Evolutionary conservation across 768 basidiomycete species (phyloP).

Genomic region (Amyloporia xantha): DNA sequence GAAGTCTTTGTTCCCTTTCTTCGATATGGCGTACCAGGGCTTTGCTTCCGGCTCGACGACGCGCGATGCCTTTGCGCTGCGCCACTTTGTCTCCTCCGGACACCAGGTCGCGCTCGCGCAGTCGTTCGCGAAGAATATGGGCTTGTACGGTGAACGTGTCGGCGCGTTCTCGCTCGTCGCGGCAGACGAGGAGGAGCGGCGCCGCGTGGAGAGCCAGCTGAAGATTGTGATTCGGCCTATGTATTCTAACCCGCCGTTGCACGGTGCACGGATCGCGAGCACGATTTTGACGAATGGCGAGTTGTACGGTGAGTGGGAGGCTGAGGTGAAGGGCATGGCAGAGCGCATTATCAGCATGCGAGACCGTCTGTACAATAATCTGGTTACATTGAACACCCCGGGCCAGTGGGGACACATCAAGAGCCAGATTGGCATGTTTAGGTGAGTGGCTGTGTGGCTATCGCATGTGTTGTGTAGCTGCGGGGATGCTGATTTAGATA

Average conservation of each 20-base stretch:
- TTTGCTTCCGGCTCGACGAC: slow-evolving; percentile 92
- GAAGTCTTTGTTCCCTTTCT: slow-evolving; percentile 93
- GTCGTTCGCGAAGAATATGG: slow-evolving; percentile 98
- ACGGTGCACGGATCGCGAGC: slow-evolving; percentile 82
- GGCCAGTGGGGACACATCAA: slow-evolving; percentile 95
- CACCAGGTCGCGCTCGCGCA: slow-evolving; percentile 90
- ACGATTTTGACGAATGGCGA: slow-evolving; percentile 70
- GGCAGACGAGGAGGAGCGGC: slow-evolving; percentile 64
- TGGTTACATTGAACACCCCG: slow-evolving; percentile 82
- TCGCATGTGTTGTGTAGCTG: neutral
- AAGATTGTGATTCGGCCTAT: slow-evolving; percentile 94
- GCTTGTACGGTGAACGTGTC: no score
- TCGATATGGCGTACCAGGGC: slow-evolving; percentile 99
- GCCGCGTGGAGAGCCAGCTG: slow-evolving; percentile 86
- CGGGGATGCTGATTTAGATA: slow-evolving; percentile 3
- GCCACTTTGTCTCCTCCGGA: slow-evolving; percentile 86
- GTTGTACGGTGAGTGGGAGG: slow-evolving; percentile 83
- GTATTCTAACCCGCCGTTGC: slow-evolving; percentile 96
- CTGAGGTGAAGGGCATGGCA: slow-evolving; percentile 93
- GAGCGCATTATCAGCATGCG: slow-evolving; percentile 92
- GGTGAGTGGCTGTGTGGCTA: slow-evolving; percentile 39
- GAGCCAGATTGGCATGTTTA: slow-evolving; percentile 97
- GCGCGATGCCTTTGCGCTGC: slow-evolving; percentile 90
- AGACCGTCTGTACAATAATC: slow-evolving; percentile 68
- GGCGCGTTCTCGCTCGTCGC: slow-evolving; percentile 90